Conservation (phyloP, 352 stramenopile species). For the Pythium guiyangense region DNA sequence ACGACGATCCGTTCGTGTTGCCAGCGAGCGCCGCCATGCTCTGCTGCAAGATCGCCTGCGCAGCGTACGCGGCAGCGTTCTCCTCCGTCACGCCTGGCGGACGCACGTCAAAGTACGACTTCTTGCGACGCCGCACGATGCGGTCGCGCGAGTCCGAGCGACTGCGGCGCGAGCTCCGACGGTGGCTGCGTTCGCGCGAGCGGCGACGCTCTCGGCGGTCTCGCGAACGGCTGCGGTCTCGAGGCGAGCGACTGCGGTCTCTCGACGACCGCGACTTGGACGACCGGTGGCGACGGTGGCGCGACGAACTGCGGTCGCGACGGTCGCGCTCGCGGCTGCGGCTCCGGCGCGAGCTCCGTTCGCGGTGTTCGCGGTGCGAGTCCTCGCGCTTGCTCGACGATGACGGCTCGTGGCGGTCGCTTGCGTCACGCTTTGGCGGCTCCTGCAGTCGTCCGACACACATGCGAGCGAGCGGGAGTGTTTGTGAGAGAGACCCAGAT, state of each 20-base stretch:
- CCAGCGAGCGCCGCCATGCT: conserved; percentile 44
- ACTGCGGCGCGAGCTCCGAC: conserved; percentile 19
- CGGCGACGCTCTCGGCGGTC: conserved; percentile 7
- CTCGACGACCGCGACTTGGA: conserved; percentile 27
- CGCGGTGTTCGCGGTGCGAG: conserved; percentile 7
- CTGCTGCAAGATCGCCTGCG: conserved; percentile 81
- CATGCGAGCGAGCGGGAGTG: neutral
- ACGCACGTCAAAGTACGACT: conserved; percentile 83
- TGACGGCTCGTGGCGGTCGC: conserved; percentile 8
- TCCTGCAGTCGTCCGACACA: neutral
- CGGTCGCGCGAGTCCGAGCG: conserved; percentile 38
- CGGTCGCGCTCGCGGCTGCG: conserved; percentile 11
- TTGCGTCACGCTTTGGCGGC: neutral
- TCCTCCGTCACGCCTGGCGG: conserved; percentile 78
- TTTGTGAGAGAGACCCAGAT: neutral
- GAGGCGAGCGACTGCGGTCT: conserved; percentile 1
- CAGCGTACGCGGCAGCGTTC: conserved; percentile 76
- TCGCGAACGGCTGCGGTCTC: neutral
- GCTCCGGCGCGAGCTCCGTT: conserved; percentile 10
- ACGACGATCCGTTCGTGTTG: neutral
- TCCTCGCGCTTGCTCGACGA: conserved; percentile 4
- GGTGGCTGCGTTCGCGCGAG: conserved; percentile 14
- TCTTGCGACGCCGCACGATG: conserved; percentile 52
- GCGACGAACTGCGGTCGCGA: conserved; percentile 35
- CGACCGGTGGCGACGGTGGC: conserved; percentile 29